A percentile compares a stretch with the other conserved stretches of the same genome.
Evolutionary conservation across 306 rosid species (phyloP).

Genomic region (Quercus robur): DNA sequence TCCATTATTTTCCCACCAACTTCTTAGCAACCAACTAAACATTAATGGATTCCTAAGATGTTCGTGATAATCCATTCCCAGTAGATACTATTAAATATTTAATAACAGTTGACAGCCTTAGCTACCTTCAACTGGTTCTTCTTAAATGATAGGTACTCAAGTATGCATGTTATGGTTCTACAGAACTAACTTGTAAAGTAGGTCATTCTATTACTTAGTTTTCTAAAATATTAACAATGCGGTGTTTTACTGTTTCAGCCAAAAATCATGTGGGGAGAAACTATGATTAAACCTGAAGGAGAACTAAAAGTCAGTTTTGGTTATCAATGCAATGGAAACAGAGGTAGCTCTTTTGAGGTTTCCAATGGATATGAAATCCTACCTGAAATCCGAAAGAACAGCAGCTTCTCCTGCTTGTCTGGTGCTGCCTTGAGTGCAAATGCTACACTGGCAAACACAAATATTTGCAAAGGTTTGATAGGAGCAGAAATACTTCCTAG

Average conservation of each 20-base stretch:
- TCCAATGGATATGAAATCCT: slow-evolving; percentile 28
- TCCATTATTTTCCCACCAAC: not conserved
- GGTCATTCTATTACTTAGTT: not conserved
- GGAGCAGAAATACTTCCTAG: slow-evolving; percentile 93
- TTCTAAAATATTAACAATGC: slow-evolving; percentile 8
- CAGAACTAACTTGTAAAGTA: not conserved
- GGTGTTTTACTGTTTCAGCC: slow-evolving; percentile 16
- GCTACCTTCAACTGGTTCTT: not conserved
- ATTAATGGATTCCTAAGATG: not conserved
- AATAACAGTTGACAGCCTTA: not conserved
- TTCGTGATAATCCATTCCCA: not conserved
- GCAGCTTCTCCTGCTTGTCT: slow-evolving; percentile 96
- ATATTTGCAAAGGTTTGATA: slow-evolving; percentile 86
- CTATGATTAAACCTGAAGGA: slow-evolving; percentile 60
- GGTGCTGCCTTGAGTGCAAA: slow-evolving; percentile 98
- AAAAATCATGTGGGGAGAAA: slow-evolving; percentile 29
- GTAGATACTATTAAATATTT: not conserved
- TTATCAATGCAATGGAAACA: slow-evolving; percentile 68
- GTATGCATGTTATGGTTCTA: not conserved
- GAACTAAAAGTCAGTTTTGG: slow-evolving; percentile 94
- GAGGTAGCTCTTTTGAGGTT: slow-evolving; percentile 38
- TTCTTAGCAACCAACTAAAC: not conserved
- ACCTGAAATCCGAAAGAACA: slow-evolving; percentile 60
- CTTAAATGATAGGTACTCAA: not conserved
- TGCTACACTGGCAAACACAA: slow-evolving; percentile 93